A percentile compares a stretch with the other conserved stretches of the same genome.
These are phyloP conservation scores for Acanthamoeba triangularis DNA, from an alignment of 208 protist genomes.

Conservation along the genomic window DNA sequence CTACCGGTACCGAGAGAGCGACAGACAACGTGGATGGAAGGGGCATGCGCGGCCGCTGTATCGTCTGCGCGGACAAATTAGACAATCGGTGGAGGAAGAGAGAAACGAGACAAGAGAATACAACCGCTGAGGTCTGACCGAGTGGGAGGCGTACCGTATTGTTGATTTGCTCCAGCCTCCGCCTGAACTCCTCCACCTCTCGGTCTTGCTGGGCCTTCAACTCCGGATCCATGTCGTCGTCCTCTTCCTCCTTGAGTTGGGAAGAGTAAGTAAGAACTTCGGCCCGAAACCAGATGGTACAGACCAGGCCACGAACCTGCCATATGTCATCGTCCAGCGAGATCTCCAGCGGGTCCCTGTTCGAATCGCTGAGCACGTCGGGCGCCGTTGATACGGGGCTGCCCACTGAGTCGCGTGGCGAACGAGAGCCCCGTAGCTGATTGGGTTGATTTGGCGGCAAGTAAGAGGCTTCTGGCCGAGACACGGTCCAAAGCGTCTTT, in stretches of 20 bases:
- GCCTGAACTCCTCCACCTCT: constrained; percentile 9
- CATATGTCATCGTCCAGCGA: constrained; percentile 27
- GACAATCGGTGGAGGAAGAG: neutral
- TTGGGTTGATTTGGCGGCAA: constrained; percentile 25
- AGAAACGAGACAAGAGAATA: neutral
- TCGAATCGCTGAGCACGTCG: neutral
- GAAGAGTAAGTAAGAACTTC: neutral
- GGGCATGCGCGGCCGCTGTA: constrained; percentile 46
- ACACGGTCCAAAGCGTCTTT: neutral
- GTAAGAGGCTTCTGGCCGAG: neutral
- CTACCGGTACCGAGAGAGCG: neutral
- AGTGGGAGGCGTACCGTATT: neutral
- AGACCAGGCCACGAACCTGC: neutral
- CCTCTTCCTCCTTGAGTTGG: constrained; percentile 41
- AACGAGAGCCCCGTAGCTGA: neutral
- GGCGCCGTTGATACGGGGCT: neutral
- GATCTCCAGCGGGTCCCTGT: constrained; percentile 2
- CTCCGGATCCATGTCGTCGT: constrained; percentile 28
- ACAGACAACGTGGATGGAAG: constrained; percentile 28
- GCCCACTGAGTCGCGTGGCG: neutral
- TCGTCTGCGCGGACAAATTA: neutral
- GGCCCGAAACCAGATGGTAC: too few relatives aligned
- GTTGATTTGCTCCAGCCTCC: neutral
- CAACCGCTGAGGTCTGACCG: too few relatives aligned
- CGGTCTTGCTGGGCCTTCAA: constrained; percentile 35